phyloP scores from a whole-genome alignment of 2,329 filamentous ascomycete species.

The Bipolaris bicolor region DNA sequence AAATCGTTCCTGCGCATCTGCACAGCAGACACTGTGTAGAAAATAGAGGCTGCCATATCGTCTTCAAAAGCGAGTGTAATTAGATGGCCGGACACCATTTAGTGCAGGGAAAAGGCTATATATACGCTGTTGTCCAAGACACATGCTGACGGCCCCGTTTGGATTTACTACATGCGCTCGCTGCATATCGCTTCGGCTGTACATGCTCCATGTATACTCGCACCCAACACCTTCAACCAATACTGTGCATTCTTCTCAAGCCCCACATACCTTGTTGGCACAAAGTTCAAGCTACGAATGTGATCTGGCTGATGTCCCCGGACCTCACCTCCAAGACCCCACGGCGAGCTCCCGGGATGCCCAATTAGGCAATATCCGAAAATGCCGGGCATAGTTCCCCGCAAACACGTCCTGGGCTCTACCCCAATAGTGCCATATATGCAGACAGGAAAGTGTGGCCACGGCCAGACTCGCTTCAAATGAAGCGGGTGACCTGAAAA shows the following conservation, averaged over 20 bases:
- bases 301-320: constrained; percentile 7
- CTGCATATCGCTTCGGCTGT: constrained; percentile 1
- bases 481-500: constrained; percentile 9
- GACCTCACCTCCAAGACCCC: constrained; percentile 7
- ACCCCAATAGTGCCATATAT: constrained; percentile 10
- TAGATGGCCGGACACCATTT: neutral
- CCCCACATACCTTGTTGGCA: neutral
- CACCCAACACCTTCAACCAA: neutral
- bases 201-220: neutral
- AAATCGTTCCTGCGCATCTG: neutral
- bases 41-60: neutral
- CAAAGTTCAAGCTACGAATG: constrained; percentile 1
- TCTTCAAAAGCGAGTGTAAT: neutral
- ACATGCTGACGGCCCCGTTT: neutral
- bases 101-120: neutral
- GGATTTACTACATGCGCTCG: neutral
- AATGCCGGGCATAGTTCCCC: constrained; percentile 21
- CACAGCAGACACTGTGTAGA: neutral
- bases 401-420: constrained; percentile 21
- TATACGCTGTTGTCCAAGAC: neutral
- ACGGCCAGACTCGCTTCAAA: constrained; percentile 12
- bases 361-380: constrained; percentile 18
- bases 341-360: constrained; percentile 16
- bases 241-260: constrained; percentile 1
- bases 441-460: constrained; percentile 1